Base-by-base conservation (phyloP, 495 filamentous ascomycete genomes). In the Aspergillus sclerotioniger region DNA sequence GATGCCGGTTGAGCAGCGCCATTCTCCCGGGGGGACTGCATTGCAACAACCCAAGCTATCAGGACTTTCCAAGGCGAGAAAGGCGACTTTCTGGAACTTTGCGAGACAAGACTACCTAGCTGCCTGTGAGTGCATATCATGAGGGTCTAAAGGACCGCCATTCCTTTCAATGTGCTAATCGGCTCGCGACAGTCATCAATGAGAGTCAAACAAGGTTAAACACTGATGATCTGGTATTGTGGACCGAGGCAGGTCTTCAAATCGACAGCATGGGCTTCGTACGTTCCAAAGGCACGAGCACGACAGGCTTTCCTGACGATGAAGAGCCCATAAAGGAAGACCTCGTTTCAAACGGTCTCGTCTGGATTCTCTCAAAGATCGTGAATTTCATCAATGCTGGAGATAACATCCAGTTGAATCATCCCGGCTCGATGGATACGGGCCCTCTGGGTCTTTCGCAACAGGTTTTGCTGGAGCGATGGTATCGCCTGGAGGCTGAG, bases 11-110 rank as follows among this genome's bases (percentile, higher is more conserved):
- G 72, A 76, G 54, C 77, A 76, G 35, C 71, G 70, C 6, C 68
- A 72, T 1, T 70, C 76, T 31, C 76, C 73, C n/a, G 69, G 68
- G 12, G 66, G 69, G 4, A 59, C 59, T 50, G 53, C 67, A 15
- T 63, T 71, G 46, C 69, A 67, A 13, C 57, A 59, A 28, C 52
- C 59, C 3, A 76, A 72, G 53, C 72, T 65, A 43, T 60, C 68
- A 4, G 68, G 74, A 16, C 72, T 81, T 1, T 83, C 80, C 1
- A 82, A 80, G 63, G 82, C 82, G 5, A 74, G 84, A 4, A 77
- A 67, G 62, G 84, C 84, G 6, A 84, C 80, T 1, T 87, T 87
- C 63, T 87, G 84, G 84, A 86, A 86, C 59, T 84, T 86, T 65
- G 85, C 84, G 17, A 73, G 84, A 37, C 84, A 87, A 63, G 84